Conservation (phyloP, 2,329 filamentous ascomycete species). For the Ambrosiella cleistominuta region DNA sequence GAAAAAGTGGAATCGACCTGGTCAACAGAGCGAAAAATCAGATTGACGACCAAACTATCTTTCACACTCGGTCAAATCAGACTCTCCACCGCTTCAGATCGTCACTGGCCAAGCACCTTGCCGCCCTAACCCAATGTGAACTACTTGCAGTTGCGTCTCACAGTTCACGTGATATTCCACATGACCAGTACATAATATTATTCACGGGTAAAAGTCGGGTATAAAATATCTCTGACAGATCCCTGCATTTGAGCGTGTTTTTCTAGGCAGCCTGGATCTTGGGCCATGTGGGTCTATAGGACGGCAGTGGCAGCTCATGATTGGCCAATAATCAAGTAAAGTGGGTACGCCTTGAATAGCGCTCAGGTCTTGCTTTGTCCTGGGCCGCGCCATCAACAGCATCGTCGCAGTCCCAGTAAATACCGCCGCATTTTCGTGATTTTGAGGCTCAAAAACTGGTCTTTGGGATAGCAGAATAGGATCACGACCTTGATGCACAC, state of each 20-base stretch:
- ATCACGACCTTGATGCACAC: neutral
- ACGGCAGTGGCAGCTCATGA: neutral
- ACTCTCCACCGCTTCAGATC: neutral
- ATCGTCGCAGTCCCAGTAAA: neutral
- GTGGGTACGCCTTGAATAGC: neutral
- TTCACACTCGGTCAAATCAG: too few species aligned
- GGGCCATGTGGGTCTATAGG: neutral
- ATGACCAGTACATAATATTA: neutral
- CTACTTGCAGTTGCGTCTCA: conserved; percentile 2
- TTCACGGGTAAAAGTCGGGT: neutral
- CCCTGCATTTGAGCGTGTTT: neutral
- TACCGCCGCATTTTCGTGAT: neutral
- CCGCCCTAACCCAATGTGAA: neutral
- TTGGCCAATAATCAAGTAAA: neutral
- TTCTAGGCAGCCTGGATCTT: neutral
- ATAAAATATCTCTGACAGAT: neutral
- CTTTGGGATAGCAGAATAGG: neutral
- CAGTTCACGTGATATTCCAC: neutral
- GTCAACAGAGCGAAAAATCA: neutral
- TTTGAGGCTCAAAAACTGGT: neutral
- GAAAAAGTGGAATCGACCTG: too few species aligned
- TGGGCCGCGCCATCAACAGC: neutral
- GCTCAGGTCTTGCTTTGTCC: neutral
- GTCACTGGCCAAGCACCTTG: neutral
- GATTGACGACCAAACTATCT: too few species aligned